Percentiles rank a stretch among this genome's conserved stretches.
These are phyloP conservation scores for Claviceps pazoutovae DNA, from an alignment of 2,329 filamentous ascomycete species.

Conservation along the genomic window DNA sequence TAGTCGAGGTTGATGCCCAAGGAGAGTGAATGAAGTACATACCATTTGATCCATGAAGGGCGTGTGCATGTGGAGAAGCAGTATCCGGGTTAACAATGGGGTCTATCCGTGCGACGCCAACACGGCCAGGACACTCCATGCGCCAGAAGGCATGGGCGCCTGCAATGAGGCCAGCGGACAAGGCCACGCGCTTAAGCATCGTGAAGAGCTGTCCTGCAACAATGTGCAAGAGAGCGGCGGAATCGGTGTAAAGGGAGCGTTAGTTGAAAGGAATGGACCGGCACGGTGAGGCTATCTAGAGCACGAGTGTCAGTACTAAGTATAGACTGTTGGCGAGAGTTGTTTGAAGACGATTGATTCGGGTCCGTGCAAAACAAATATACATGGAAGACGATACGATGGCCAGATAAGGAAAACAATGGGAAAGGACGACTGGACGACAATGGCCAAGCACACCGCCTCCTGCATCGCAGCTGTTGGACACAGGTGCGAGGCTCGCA, in stretches of 20 bases:
- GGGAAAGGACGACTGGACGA: background rate
- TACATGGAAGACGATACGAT: background rate
- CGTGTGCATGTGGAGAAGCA: conserved; percentile 54
- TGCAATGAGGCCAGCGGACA: conserved; percentile 21
- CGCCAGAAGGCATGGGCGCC: conserved; percentile 66
- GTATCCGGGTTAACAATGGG: conserved; percentile 54
- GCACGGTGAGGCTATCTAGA: conserved; percentile 21
- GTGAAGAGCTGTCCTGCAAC: conserved; percentile 3
- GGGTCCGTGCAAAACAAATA: background rate
- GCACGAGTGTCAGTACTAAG: conserved; percentile 8
- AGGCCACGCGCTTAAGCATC: conserved; percentile 22
- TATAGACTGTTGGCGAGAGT: background rate
- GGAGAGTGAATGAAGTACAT: conserved; percentile 24
- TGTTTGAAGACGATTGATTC: too few relatives aligned
- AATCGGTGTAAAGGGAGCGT: background rate
- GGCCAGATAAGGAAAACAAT: background rate
- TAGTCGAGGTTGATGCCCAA: too few relatives aligned
- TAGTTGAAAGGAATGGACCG: conserved; percentile 19
- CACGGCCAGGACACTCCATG: conserved; percentile 63
- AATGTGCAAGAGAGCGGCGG: background rate
- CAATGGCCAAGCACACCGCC: background rate
- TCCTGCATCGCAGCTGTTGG: background rate
- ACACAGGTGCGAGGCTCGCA: background rate
- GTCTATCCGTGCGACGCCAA: conserved; percentile 61
- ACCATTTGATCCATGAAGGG: conserved; percentile 65